phyloP scores from a whole-genome alignment of 306 rosid species.

The Vigna nakashimae region DNA sequence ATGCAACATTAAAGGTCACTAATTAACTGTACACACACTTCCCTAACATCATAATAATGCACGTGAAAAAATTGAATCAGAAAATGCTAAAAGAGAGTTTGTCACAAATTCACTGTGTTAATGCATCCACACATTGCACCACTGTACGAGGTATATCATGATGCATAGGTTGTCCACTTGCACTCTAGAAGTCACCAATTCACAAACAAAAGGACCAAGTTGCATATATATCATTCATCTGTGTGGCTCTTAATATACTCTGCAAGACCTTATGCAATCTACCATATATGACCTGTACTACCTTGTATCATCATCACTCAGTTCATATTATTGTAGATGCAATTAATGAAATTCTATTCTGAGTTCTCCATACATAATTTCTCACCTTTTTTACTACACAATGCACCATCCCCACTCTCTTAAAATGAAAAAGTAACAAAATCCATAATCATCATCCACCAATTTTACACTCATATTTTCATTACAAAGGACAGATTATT shows the following conservation, averaged over 20 bases:
- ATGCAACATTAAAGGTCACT: neutral
- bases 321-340: too few relatives aligned
- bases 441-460: neutral
- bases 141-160: neutral
- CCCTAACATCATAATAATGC: neutral
- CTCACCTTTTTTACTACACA: too few relatives aligned
- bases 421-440: neutral
- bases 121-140: conserved; percentile 11
- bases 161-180: neutral
- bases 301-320: neutral
- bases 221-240: neutral
- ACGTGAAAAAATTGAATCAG: neutral
- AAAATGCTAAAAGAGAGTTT: neutral
- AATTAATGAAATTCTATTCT: too few relatives aligned
- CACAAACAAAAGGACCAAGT: conserved; percentile 17
- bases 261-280: neutral
- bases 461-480: neutral
- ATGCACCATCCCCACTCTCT: too few relatives aligned
- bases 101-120: neutral
- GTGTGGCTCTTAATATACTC: conserved; percentile 8
- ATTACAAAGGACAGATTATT: neutral
- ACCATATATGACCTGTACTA: neutral
- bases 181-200: neutral
- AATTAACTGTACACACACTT: neutral
- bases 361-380: too few relatives aligned